Evolutionary conservation across 2,329 filamentous ascomycete species (phyloP).

Genomic region (Aspergillus sp.): DNA sequence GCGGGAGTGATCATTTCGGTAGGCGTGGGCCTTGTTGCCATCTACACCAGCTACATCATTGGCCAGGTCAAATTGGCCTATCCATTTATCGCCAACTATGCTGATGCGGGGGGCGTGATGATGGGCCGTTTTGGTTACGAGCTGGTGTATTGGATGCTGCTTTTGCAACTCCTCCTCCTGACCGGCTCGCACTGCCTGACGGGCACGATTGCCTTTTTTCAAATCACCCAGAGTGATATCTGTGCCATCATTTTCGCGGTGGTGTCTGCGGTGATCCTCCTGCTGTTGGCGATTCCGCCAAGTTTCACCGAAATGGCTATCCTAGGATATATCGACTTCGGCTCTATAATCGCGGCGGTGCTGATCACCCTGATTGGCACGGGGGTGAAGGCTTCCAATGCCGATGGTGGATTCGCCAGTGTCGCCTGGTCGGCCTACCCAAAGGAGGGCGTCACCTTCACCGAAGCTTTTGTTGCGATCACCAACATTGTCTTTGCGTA

Average conservation of each 20-base stretch:
- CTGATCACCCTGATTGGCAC: constrained; percentile 30
- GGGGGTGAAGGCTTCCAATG: constrained; percentile 19
- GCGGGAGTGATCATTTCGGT: constrained; percentile 38
- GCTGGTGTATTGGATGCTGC: constrained; percentile 36
- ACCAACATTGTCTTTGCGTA: constrained; percentile 35
- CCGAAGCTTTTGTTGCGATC: constrained; percentile 26
- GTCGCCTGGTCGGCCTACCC: constrained; percentile 26
- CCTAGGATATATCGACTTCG: constrained; percentile 32
- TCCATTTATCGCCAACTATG: constrained; percentile 37
- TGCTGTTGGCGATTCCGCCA: constrained; percentile 26
- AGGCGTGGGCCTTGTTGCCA: constrained; percentile 33
- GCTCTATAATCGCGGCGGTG: constrained; percentile 27
- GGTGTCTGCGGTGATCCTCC: constrained; percentile 33
- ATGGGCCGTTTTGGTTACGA: constrained; percentile 38
- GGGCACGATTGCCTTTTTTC: constrained; percentile 39
- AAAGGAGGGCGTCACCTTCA: constrained; percentile 22
- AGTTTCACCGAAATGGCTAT: constrained; percentile 32
- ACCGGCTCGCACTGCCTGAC: constrained; percentile 39
- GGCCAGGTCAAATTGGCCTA: constrained; percentile 32
- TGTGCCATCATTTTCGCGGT: constrained; percentile 38
- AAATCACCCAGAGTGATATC: constrained; percentile 32
- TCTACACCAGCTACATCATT: constrained; percentile 36
- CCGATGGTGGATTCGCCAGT: constrained; percentile 11
- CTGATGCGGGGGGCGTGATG: constrained; percentile 37
- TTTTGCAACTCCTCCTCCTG: constrained; percentile 35